Conservation (phyloP, 179 eudicot species). For the Beta corolliflora region DNA sequence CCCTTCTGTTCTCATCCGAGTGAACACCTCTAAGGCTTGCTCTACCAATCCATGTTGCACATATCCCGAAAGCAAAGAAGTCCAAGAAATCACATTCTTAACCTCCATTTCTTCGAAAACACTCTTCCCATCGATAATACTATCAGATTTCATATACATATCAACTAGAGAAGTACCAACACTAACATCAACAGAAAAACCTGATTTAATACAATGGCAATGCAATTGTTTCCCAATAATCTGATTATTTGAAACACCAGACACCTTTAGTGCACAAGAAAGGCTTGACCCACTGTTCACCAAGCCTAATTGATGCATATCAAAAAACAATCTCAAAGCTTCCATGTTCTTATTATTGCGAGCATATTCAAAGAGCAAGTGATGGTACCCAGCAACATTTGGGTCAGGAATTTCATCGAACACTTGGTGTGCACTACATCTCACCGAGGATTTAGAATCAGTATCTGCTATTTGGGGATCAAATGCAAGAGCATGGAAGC, state of each 20-base stretch:
- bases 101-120: conserved; percentile 46
- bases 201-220: conserved; percentile 42
- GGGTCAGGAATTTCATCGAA: conserved; percentile 37
- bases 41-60: conserved; percentile 43
- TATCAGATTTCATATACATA: conserved; percentile 48
- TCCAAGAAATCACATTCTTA: conserved; percentile 54
- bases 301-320: conserved; percentile 35
- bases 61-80: conserved; percentile 47
- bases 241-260: conserved; percentile 28
- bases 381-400: conserved; percentile 22
- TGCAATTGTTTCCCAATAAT: conserved; percentile 41
- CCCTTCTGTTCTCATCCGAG: conserved; percentile 36
- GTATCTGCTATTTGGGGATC: conserved; percentile 4
- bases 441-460: not conserved
- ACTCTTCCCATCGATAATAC: conserved; percentile 29
- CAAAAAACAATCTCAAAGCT: conserved; percentile 35
- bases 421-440: conserved; percentile 38
- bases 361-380: conserved; percentile 42
- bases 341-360: conserved; percentile 32
- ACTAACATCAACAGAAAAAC: conserved; percentile 46
- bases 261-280: conserved; percentile 44
- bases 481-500: conserved; percentile 21
- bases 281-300: conserved; percentile 42
- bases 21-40: conserved; percentile 32
- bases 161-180: conserved; percentile 51